These are phyloP conservation scores for Ophiocordyceps polyrhachis-furcata DNA, from an alignment of 2,329 filamentous ascomycete genomes.

Conservation along the genomic window DNA sequence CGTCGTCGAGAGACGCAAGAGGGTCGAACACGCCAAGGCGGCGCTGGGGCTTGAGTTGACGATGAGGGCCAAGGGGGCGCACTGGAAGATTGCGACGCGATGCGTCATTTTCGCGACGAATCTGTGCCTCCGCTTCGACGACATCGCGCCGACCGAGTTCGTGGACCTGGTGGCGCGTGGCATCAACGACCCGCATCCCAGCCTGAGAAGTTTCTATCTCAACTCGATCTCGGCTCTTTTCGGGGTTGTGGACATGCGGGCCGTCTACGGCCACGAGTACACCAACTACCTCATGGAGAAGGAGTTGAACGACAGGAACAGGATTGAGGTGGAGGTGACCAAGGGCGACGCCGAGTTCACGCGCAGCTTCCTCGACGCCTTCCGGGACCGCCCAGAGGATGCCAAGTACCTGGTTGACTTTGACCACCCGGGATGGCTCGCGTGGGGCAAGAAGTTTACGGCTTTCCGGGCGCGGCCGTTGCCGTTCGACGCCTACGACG, in stretches of 20 bases:
- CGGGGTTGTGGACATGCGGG: slow-evolving; percentile 71
- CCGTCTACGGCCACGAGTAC: slow-evolving; percentile 71
- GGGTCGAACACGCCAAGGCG: slow-evolving; percentile 71
- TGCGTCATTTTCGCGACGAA: slow-evolving; percentile 84
- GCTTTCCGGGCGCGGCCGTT: slow-evolving; percentile 56
- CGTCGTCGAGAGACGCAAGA: slow-evolving; percentile 54
- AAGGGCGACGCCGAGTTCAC: slow-evolving; percentile 67
- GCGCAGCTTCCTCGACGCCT: slow-evolving; percentile 54
- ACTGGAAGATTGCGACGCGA: slow-evolving; percentile 90
- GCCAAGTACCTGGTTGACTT: slow-evolving; percentile 81
- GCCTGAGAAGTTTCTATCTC: slow-evolving; percentile 62
- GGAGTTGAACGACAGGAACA: slow-evolving; percentile 53
- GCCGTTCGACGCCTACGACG: slow-evolving; percentile 57
- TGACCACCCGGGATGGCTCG: slow-evolving; percentile 89
- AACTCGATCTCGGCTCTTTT: slow-evolving; percentile 62
- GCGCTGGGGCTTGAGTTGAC: slow-evolving; percentile 67
- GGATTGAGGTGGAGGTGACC: slow-evolving; percentile 53
- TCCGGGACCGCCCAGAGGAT: slow-evolving; percentile 45
- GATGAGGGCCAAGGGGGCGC: slow-evolving; percentile 55
- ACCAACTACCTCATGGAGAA: slow-evolving; percentile 70
- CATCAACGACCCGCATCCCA: slow-evolving; percentile 78
- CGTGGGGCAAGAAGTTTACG: slow-evolving; percentile 78
- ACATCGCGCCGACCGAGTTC: slow-evolving; percentile 62
- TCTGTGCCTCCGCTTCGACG: slow-evolving; percentile 79
- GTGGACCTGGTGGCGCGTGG: slow-evolving; percentile 68